phyloP scores from a whole-genome alignment of 2,329 filamentous ascomycete species.

The Herpotrichia juniperi region DNA sequence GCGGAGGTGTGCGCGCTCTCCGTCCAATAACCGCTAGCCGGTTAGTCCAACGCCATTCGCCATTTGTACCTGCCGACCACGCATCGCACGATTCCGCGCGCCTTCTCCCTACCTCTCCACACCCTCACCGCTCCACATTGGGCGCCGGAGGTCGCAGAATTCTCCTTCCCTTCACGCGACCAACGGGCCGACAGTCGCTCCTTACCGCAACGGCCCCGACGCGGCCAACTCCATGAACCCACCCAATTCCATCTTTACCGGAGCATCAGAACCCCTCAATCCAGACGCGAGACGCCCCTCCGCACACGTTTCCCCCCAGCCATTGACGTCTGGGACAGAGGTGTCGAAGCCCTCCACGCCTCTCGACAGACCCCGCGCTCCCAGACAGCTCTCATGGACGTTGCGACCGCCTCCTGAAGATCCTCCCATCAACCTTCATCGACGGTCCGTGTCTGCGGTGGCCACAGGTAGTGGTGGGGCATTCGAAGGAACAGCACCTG shows the following conservation, averaged over 20 bases:
- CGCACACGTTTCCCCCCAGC: constrained; percentile 26
- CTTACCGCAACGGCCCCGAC: background rate
- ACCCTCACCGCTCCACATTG: too few species aligned
- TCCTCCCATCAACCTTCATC: constrained; percentile 2
- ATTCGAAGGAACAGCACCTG: constrained; percentile 5
- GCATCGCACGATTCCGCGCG: too few species aligned
- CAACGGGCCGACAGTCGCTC: background rate
- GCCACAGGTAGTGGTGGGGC: constrained; percentile 12
- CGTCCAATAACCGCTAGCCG: too few species aligned
- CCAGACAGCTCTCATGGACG: constrained; percentile 24
- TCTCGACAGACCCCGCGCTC: constrained; percentile 11
- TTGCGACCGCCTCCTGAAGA: constrained; percentile 17
- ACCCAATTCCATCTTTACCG: constrained; percentile 45
- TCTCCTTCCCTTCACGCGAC: background rate
- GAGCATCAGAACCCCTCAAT: constrained; percentile 18
- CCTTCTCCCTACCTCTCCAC: background rate
- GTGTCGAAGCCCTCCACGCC: constrained; percentile 20
- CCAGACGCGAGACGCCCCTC: constrained; percentile 19
- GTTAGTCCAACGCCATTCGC: too few species aligned
- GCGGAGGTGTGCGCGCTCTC: too few species aligned
- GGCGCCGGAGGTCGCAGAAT: too few species aligned
- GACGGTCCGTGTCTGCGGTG: constrained; percentile 17
- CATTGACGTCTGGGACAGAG: constrained; percentile 13
- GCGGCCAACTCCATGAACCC: constrained; percentile 39
- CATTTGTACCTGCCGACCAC: too few species aligned